Conservation (phyloP, 78 protist species). For the Chrysochromulina tobinii region DNA sequence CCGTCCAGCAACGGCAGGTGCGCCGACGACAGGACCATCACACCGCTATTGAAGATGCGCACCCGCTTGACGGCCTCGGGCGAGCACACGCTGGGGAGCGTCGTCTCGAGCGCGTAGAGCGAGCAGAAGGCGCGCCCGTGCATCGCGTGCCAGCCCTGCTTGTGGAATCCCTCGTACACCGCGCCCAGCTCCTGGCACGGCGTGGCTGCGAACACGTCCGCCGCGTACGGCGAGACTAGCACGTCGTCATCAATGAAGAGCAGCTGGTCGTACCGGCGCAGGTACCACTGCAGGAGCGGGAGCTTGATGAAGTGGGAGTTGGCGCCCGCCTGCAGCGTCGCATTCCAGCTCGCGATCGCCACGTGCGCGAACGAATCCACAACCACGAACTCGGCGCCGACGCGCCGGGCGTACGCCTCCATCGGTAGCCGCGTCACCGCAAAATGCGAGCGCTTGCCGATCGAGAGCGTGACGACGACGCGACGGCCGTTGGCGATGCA, state of each 20-base stretch:
- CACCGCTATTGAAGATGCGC: neutral
- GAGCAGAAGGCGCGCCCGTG: neutral
- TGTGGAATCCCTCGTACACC: neutral
- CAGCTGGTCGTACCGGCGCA: neutral
- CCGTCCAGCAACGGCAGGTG: neutral
- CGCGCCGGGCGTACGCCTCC: neutral
- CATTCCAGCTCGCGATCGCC: neutral
- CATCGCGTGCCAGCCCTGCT: conserved; percentile 20
- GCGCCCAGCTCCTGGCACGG: neutral
- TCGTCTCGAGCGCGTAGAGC: neutral
- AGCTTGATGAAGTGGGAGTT: neutral
- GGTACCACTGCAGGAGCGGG: neutral
- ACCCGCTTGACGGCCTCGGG: neutral
- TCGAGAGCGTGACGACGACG: too few species aligned
- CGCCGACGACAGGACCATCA: neutral
- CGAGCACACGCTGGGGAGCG: neutral
- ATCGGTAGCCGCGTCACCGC: too few species aligned
- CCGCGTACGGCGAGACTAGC: neutral
- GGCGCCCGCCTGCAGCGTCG: neutral
- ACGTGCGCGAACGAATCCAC: neutral
- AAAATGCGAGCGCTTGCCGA: too few species aligned
- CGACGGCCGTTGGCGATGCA: too few species aligned
- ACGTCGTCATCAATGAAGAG: conserved; percentile 3
- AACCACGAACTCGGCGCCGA: neutral
- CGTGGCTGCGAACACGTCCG: neutral